Evolutionary conservation across 345 rosid genomes (phyloP).

Genomic region (Acer campestre): DNA sequence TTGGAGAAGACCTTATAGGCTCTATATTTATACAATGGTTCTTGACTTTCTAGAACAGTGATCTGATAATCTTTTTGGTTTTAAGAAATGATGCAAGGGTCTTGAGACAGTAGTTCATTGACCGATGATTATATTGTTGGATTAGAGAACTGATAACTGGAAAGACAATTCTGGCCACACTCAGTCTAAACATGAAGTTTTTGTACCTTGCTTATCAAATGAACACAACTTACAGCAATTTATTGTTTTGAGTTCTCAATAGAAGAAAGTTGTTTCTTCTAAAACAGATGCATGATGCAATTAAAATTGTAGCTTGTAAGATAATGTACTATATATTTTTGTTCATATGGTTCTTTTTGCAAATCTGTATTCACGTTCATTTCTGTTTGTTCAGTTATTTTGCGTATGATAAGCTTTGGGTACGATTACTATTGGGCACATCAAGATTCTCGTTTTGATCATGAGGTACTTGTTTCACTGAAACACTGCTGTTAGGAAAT

Average conservation of each 20-base stretch:
- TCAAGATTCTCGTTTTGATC: constrained; percentile 63
- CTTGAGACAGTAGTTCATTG: background rate
- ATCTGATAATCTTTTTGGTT: background rate
- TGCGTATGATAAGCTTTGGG: constrained; percentile 97
- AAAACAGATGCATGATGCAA: background rate
- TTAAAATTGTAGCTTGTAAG: background rate
- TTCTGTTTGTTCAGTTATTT: constrained; percentile 49
- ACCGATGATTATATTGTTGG: background rate
- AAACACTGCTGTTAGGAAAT: background rate
- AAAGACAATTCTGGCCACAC: background rate
- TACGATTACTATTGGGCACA: constrained; percentile 79
- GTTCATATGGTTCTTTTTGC: background rate
- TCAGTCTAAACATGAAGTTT: background rate
- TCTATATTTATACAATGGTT: background rate
- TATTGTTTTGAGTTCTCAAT: background rate
- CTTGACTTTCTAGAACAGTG: background rate
- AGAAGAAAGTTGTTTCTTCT: background rate
- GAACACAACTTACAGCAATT: background rate
- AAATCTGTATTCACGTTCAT: background rate
- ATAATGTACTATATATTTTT: background rate
- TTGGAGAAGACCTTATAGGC: background rate
- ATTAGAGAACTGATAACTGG: background rate
- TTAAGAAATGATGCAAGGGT: background rate
- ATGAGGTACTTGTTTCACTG: constrained; percentile 48
- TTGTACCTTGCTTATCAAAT: background rate